Percentiles rank a stretch among this genome's conserved stretches.
These are phyloP conservation scores for Cryphonectria japonica DNA, from an alignment of 2,329 filamentous ascomycete species.

Conservation along the genomic window DNA sequence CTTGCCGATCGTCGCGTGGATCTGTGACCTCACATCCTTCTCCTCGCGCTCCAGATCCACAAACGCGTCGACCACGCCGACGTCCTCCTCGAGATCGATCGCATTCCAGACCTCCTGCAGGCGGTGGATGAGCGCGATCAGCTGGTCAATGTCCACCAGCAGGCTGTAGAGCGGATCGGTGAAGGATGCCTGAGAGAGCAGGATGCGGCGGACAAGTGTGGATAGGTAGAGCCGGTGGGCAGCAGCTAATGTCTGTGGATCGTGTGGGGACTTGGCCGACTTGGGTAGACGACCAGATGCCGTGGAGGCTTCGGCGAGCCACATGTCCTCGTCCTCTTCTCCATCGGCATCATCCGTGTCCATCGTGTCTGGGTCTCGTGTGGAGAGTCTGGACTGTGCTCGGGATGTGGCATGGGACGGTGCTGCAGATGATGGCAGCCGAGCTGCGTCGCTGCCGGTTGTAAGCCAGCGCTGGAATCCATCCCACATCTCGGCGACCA, in stretches of 20 bases:
- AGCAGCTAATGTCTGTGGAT: constrained; percentile 81
- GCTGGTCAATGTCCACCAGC: constrained; percentile 76
- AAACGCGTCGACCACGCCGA: constrained; percentile 78
- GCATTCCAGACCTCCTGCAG: constrained; percentile 77
- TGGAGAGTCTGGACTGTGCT: constrained; percentile 7
- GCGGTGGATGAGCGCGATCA: constrained; percentile 76
- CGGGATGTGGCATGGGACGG: constrained; percentile 15
- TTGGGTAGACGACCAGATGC: constrained; percentile 26
- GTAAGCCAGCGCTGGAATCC: constrained; percentile 78
- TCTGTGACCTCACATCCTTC: constrained; percentile 63
- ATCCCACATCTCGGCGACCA: constrained; percentile 80
- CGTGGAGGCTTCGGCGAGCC: constrained; percentile 40
- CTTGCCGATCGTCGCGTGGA: constrained; percentile 64
- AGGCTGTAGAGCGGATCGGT: constrained; percentile 68
- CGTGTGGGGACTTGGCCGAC: constrained; percentile 55
- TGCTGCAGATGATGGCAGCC: constrained; percentile 29
- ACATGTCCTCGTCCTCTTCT: constrained; percentile 47
- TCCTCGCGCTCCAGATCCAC: constrained; percentile 76
- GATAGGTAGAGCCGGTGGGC: constrained; percentile 80
- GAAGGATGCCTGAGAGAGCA: constrained; percentile 67
- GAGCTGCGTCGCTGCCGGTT: constrained; percentile 43
- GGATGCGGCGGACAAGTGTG: constrained; percentile 66
- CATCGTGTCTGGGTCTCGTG: constrained; percentile 15
- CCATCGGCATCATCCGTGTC: constrained; percentile 26
- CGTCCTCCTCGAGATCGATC: constrained; percentile 79